Evolutionary conservation across 768 basidiomycete species (phyloP), one percentile per base, ranked within the genome.

Genomic region (Collybiopsis luxurians): DNA sequence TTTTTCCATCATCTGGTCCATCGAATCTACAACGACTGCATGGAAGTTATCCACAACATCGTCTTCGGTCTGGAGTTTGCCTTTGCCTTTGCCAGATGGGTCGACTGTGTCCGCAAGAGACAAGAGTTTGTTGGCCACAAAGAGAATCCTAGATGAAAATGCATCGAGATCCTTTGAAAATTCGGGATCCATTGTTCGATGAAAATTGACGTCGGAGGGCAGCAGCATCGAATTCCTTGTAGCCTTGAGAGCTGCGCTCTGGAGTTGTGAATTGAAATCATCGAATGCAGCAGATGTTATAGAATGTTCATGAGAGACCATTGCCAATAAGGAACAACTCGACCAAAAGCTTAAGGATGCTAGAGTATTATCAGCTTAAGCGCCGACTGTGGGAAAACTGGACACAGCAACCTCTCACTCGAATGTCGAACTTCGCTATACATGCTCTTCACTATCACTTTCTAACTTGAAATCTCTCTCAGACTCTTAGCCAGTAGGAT

Each of bases 11-110:
- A 98, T 69, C 46, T 81, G 79, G 67, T 99, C 96, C 79, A 96
- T 82, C 0, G 84, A 75, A 65, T 94, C 92, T n/a, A 92, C 87
- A 2, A 96, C 79, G 21, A 83, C 70, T 17, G 83, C 76, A 61
- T 89, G 82, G 68, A 94, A 96, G 61, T 83, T 84, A 67, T 97
- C 95, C 30, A 91, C 71, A 2, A 95, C 80, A 71, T 95, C 90
- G 63, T 97, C 93, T 65, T 90, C 81, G 55, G 75, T 81, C 55
- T 79, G 76, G 51, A 89, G 63, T 63, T 76, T 79, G 19, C 71
- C 75, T 65, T 86, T 85, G 26, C 80, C 82, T 67, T 86, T 85
- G 27, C 73, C 71, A 49, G 65, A 64, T 47, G 72, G 40, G 63
- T 75, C 75, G 24, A 75, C 71, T 60, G 79, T 77, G 13, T 77